These are phyloP conservation scores for Trichosporon sp. DNA, from an alignment of 1,284 basidiomycete species.

Conservation along the genomic window DNA sequence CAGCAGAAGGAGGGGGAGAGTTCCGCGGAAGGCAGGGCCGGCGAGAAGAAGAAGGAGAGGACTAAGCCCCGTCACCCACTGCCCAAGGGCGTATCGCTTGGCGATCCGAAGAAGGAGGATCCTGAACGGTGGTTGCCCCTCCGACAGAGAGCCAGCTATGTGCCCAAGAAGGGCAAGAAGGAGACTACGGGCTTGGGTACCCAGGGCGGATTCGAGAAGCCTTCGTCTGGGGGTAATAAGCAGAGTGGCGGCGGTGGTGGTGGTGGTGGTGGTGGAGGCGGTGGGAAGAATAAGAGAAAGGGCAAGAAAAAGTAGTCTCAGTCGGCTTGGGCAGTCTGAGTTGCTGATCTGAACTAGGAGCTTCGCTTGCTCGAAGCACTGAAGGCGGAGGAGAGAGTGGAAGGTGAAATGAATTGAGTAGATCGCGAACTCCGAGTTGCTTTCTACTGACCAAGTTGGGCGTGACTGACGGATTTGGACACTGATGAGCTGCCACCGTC, in stretches of 20 bases:
- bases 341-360: too few relatives aligned
- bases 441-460: too few relatives aligned
- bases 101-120: slow-evolving; percentile 39
- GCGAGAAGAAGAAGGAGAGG: slow-evolving; percentile 14
- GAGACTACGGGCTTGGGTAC: slow-evolving; percentile 25
- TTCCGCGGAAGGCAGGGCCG: slow-evolving; percentile 7
- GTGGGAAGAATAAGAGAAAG: slow-evolving; percentile 17
- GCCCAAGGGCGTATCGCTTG: slow-evolving; percentile 40
- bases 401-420: too few relatives aligned
- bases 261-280: slow-evolving; percentile 9
- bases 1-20: too few relatives aligned
- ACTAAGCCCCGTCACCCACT: slow-evolving; percentile 39
- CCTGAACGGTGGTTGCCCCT: slow-evolving; percentile 48
- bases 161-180: slow-evolving; percentile 46
- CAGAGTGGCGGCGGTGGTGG: slow-evolving; percentile 2
- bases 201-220: slow-evolving; percentile 10
- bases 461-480: too few relatives aligned
- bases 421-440: too few relatives aligned
- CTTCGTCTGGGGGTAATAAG: background rate
- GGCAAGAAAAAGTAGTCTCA: slow-evolving; percentile 18
- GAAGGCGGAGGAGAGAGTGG: background rate
- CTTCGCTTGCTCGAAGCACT: too few relatives aligned
- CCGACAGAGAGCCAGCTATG: slow-evolving; percentile 36
- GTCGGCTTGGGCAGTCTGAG: too few relatives aligned
- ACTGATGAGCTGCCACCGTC: too few relatives aligned